A percentile compares a stretch with the other conserved stretches of the same genome.
phyloP scores from a whole-genome alignment of 192 early-diverging fungal species.

The Coemansia sp. region DNA sequence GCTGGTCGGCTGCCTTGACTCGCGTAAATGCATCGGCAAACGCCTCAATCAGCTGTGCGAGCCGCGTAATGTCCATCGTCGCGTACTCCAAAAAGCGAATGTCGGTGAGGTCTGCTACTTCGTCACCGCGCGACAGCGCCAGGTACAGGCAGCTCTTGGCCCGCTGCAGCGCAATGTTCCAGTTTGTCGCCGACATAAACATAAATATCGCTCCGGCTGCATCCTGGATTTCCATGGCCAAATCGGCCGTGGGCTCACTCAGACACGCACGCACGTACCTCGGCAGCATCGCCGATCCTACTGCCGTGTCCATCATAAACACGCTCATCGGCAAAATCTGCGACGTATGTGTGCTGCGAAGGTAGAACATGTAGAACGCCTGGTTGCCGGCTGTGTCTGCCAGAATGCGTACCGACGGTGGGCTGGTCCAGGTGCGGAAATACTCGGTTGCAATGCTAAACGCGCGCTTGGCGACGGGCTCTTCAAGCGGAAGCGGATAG shows the following conservation, averaged over 20 bases:
- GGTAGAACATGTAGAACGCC: slow-evolving; percentile 36
- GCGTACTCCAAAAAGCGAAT: slow-evolving; percentile 85
- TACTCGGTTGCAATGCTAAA: slow-evolving; percentile 44
- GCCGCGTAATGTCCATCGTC: slow-evolving; percentile 70
- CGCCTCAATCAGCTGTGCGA: slow-evolving; percentile 64
- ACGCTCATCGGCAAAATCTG: slow-evolving; percentile 41
- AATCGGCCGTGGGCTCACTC: slow-evolving; percentile 40
- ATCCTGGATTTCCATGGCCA: slow-evolving; percentile 68
- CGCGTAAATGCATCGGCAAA: slow-evolving; percentile 46
- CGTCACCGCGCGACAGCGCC: slow-evolving; percentile 64
- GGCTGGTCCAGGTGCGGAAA: slow-evolving; percentile 46
- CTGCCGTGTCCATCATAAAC: slow-evolving; percentile 29
- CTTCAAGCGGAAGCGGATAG: slow-evolving; percentile 50
- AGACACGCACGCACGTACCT: slow-evolving; percentile 58
- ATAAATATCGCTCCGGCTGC: slow-evolving; percentile 80
- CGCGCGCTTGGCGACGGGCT: slow-evolving; percentile 54
- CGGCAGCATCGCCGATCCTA: slow-evolving; percentile 37
- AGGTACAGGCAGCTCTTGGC: slow-evolving; percentile 66
- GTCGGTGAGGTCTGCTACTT: slow-evolving; percentile 74
- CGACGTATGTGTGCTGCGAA: slow-evolving; percentile 49
- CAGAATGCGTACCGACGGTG: slow-evolving; percentile 42
- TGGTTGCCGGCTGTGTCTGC: slow-evolving; percentile 48
- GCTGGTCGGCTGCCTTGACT: slow-evolving; percentile 71
- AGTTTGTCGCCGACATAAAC: slow-evolving; percentile 88
- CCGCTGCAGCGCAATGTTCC: slow-evolving; percentile 74